Evolutionary conservation across 352 stramenopile species (phyloP).

Genomic region (Pythium guiyangense): DNA sequence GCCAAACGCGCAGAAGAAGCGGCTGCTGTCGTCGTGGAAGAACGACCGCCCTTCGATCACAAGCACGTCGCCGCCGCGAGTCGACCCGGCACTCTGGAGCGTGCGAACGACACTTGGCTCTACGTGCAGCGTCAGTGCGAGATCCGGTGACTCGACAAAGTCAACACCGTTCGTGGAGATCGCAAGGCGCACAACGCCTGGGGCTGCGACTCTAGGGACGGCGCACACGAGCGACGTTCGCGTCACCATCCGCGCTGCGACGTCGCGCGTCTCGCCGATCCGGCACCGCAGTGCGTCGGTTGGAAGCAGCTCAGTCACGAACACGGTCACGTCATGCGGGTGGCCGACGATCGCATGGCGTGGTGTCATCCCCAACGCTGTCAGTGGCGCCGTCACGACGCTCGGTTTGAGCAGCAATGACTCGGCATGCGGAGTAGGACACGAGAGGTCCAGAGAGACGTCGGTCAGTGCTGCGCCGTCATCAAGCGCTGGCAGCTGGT

Average conservation of each 20-base stretch:
- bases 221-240: conserved; percentile 24
- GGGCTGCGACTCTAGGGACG: conserved; percentile 14
- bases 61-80: conserved; percentile 26
- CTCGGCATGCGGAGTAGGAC: conserved; percentile 15
- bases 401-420: conserved; percentile 19
- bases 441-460: conserved; percentile 23
- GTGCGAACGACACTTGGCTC: conserved; percentile 9
- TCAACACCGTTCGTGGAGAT: conserved; percentile 40
- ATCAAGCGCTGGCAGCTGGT: not conserved
- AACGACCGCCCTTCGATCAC: conserved; percentile 19
- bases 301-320: conserved; percentile 16
- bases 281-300: conserved; percentile 21
- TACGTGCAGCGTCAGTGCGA: conserved; percentile 18
- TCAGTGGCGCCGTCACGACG: conserved; percentile 22
- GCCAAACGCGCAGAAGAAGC: conserved; percentile 22
- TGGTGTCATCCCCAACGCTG: conserved; percentile 24
- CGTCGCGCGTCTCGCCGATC: conserved; percentile 20
- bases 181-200: conserved; percentile 15
- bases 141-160: conserved; percentile 17
- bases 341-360: conserved; percentile 21
- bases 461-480: too few relatives aligned
- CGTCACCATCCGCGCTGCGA: conserved; percentile 18
- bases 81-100: conserved; percentile 16
- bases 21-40: conserved; percentile 7
- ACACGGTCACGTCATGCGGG: conserved; percentile 18